phyloP scores from a whole-genome alignment of 1,139 yeast genomes.

The Petasospora rhodanensis region DNA sequence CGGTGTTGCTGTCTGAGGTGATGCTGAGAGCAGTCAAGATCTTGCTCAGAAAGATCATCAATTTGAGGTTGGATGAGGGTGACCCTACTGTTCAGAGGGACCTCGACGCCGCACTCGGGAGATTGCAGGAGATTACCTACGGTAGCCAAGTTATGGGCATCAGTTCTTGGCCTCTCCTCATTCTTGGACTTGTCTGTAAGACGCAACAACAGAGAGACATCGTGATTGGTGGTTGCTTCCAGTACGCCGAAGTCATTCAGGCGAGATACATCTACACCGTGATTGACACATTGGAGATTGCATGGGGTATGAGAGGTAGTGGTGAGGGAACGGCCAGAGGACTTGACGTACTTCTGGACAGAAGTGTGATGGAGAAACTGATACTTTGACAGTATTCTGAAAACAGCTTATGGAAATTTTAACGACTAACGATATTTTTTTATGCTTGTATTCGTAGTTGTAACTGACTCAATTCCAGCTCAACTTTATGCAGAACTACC shows the following conservation, averaged over 20 bases:
- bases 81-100: slow-evolving; percentile 15
- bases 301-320: slow-evolving; percentile 19
- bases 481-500: too few species aligned
- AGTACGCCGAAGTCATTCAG: slow-evolving; percentile 14
- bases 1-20: slow-evolving; percentile 16
- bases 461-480: too few species aligned
- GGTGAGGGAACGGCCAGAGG: slow-evolving; percentile 11
- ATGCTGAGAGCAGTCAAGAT: slow-evolving; percentile 18
- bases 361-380: slow-evolving; percentile 3
- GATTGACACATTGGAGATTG: slow-evolving; percentile 13
- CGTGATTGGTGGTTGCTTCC: slow-evolving; percentile 9
- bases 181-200: slow-evolving; percentile 16
- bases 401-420: neutral
- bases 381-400: slow-evolving; percentile 8
- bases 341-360: slow-evolving; percentile 15
- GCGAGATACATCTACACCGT: slow-evolving; percentile 12
- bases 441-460: too few species aligned
- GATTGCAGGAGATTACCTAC: slow-evolving; percentile 6
- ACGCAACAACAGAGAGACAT: slow-evolving; percentile 9
- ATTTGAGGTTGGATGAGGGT: slow-evolving; percentile 3
- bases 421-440: neutral
- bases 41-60: slow-evolving; percentile 15
- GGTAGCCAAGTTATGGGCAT: slow-evolving; percentile 16
- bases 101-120: slow-evolving; percentile 5
- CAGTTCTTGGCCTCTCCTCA: slow-evolving; percentile 17